Conservation (phyloP, 352 stramenopile species). For the Globisporangium alternatum region DNA sequence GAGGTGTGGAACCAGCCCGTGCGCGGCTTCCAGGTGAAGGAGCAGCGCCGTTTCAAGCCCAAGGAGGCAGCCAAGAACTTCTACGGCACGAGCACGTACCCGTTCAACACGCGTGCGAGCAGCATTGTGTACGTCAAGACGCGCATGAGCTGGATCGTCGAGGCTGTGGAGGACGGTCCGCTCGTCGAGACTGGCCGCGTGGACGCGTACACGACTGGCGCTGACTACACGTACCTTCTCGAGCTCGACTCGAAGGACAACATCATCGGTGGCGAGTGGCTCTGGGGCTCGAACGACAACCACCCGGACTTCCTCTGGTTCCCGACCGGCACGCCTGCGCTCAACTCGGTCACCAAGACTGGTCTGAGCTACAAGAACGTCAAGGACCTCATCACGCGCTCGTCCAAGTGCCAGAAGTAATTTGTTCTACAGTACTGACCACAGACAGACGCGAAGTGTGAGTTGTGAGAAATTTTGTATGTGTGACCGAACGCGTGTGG, state of each 20-base stretch:
- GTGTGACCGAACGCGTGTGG: too few relatives aligned
- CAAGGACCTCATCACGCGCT: constrained; percentile 1
- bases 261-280: constrained; percentile 18
- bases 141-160: constrained; percentile 19
- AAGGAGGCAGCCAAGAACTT: constrained; percentile 1
- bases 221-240: constrained; percentile 17
- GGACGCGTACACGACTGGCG: constrained; percentile 7
- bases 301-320: constrained; percentile 23
- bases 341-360: constrained; percentile 3
- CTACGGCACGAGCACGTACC: constrained; percentile 15
- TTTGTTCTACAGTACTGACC: background rate
- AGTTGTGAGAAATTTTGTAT: too few relatives aligned
- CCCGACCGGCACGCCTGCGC: constrained; percentile 2
- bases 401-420: constrained; percentile 11
- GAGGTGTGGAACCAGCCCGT: constrained; percentile 24
- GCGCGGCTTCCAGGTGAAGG: constrained; percentile 14
- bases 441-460: too few relatives aligned
- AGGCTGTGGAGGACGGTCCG: constrained; percentile 7
- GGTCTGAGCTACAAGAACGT: constrained; percentile 21
- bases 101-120: constrained; percentile 17
- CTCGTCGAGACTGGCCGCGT: constrained; percentile 14
- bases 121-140: constrained; percentile 18
- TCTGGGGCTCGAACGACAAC: constrained; percentile 5
- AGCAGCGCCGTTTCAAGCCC: constrained; percentile 1
- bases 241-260: constrained; percentile 10